Evolutionary conservation across 2,329 filamentous ascomycete genomes (phyloP).

Genomic region (Ustulina deusta): DNA sequence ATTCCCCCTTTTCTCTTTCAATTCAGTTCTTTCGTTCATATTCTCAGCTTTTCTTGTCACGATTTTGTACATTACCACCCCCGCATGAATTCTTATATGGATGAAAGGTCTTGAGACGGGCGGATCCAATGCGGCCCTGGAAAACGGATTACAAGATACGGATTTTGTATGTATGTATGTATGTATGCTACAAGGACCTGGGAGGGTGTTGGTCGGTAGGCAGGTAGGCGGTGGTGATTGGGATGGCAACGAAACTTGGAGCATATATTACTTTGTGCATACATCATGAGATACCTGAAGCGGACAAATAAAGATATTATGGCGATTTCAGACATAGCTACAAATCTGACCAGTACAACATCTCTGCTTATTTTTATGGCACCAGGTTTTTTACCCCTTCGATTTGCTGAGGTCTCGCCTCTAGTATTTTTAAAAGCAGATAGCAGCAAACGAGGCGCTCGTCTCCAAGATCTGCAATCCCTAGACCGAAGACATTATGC

Average conservation of each 20-base stretch:
- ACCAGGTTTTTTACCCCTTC: background rate
- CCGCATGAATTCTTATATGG: conserved; percentile 39
- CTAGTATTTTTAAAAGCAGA: background rate
- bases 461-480: conserved; percentile 26
- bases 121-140: conserved; percentile 16
- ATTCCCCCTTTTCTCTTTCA: conserved; percentile 17
- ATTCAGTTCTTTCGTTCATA: conserved; percentile 20
- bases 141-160: conserved; percentile 37
- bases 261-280: conserved; percentile 34
- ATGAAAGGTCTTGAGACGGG: conserved; percentile 35
- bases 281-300: conserved; percentile 24
- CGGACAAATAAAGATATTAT: conserved; percentile 28
- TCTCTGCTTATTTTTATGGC: background rate
- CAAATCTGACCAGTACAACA: background rate
- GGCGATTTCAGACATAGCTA: conserved; percentile 23
- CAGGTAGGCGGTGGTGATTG: conserved; percentile 16
- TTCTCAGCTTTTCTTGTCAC: conserved; percentile 27
- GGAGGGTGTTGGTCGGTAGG: conserved; percentile 15
- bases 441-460: background rate
- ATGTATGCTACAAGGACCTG: conserved; percentile 27
- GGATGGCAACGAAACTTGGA: conserved; percentile 23
- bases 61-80: conserved; percentile 36
- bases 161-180: conserved; percentile 33
- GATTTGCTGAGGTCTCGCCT: background rate
- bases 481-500: conserved; percentile 21